Conservation (phyloP, 192 early-diverging fungal genomes). For the Coemansia sp. region DNA sequence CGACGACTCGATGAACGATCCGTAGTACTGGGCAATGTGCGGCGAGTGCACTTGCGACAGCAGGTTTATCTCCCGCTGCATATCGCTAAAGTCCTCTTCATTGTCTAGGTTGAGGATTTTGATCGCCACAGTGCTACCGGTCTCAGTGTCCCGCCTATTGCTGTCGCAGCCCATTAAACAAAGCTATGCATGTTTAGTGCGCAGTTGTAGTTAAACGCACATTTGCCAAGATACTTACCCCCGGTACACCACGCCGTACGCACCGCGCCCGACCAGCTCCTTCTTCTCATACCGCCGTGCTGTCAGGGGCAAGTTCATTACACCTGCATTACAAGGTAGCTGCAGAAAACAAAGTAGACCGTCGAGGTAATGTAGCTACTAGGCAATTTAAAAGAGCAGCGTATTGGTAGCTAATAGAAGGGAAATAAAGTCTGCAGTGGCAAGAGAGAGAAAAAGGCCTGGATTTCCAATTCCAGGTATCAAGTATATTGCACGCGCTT, state of each 20-base stretch:
- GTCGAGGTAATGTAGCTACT: too few species aligned
- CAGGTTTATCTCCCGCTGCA: conserved; percentile 90
- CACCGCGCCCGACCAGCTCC: conserved; percentile 53
- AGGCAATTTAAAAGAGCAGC: too few species aligned
- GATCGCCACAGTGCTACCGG: conserved; percentile 84
- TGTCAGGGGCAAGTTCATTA: conserved; percentile 47
- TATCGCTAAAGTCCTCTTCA: conserved; percentile 93
- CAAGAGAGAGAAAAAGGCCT: not conserved
- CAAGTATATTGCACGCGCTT: not conserved
- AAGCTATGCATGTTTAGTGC: not conserved
- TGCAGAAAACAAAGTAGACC: not conserved
- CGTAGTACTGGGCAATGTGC: conserved; percentile 93
- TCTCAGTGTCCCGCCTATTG: conserved; percentile 62
- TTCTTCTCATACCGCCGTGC: conserved; percentile 53
- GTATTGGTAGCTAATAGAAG: not conserved
- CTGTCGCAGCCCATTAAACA: not conserved
- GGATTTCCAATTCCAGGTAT: not conserved
- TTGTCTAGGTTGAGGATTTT: conserved; percentile 98
- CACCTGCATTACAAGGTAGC: conserved; percentile 29
- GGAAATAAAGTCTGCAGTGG: not conserved
- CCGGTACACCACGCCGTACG: conserved; percentile 54
- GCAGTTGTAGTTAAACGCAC: not conserved
- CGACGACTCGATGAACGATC: conserved; percentile 82
- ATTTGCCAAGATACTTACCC: conserved; percentile 20
- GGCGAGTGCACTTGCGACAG: conserved; percentile 84